These are phyloP conservation scores for Ambrosiella xylebori DNA, from an alignment of 2,329 filamentous ascomycete genomes.

Conservation along the genomic window DNA sequence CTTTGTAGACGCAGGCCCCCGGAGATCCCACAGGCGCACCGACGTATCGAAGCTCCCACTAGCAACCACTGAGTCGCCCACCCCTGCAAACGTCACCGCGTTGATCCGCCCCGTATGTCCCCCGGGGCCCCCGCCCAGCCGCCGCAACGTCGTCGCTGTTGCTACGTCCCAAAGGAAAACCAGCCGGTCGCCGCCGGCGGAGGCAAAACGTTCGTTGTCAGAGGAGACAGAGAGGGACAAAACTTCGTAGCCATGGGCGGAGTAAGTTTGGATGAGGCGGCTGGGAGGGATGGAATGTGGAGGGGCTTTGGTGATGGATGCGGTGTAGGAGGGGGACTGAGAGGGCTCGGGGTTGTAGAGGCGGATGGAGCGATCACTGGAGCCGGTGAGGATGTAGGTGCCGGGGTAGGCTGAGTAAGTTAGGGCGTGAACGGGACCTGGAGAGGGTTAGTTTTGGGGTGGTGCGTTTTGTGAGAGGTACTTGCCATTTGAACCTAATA, in stretches of 20 bases:
- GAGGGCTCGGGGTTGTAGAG: slow-evolving; percentile 60
- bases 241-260: slow-evolving; percentile 82
- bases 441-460: neutral
- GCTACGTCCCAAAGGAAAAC: slow-evolving; percentile 93
- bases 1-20: slow-evolving; percentile 30
- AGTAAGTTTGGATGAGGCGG: slow-evolving; percentile 69
- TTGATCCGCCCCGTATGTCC: slow-evolving; percentile 63
- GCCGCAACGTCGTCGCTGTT: slow-evolving; percentile 56
- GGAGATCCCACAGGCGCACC: slow-evolving; percentile 60
- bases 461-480: slow-evolving; percentile 7
- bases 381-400: slow-evolving; percentile 70
- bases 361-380: slow-evolving; percentile 66
- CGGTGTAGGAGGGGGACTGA: slow-evolving; percentile 17
- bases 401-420: slow-evolving; percentile 56
- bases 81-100: slow-evolving; percentile 60
- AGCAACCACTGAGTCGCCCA: slow-evolving; percentile 54
- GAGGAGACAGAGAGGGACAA: slow-evolving; percentile 57
- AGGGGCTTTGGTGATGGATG: neutral
- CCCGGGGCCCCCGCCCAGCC: slow-evolving; percentile 44
- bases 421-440: slow-evolving; percentile 56
- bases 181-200: slow-evolving; percentile 73
- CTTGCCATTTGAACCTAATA: slow-evolving; percentile 42
- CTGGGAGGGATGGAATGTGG: slow-evolving; percentile 25
- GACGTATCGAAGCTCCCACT: slow-evolving; percentile 60
- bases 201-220: slow-evolving; percentile 73